Evolutionary conservation across 108 stramenopile species (phyloP).

Genomic region (Phaeodactylum tricornutum): DNA sequence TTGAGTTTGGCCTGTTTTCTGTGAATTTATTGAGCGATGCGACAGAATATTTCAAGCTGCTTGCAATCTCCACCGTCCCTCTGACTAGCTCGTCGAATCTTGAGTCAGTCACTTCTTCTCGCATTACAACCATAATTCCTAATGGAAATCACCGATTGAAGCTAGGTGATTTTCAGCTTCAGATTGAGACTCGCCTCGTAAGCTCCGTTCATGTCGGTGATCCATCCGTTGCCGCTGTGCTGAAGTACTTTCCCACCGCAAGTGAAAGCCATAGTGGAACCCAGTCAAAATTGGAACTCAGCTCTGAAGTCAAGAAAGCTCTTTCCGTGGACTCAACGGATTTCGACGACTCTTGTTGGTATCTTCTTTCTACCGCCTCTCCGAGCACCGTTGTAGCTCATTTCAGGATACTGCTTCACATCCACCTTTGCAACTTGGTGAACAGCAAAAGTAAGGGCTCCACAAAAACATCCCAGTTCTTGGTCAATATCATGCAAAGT

Average conservation of each 20-base stretch:
- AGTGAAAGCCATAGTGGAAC: too few relatives aligned
- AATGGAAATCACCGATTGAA: conserved; percentile 74
- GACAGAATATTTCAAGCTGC: neutral
- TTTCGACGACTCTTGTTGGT: too few relatives aligned
- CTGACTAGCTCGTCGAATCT: conserved; percentile 48
- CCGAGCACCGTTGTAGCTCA: conserved; percentile 18
- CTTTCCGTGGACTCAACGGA: too few relatives aligned
- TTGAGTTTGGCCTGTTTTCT: conserved; percentile 54
- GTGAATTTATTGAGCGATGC: conserved; percentile 25
- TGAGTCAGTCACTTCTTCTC: conserved; percentile 33
- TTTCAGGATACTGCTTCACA: conserved; percentile 25
- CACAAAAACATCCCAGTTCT: conserved; percentile 9
- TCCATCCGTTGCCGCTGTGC: conserved; percentile 47
- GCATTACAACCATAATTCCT: conserved; percentile 69
- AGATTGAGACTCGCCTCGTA: conserved; percentile 58
- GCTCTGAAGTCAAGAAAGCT: too few relatives aligned
- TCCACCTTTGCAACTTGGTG: conserved; percentile 33
- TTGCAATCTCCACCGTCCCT: conserved; percentile 59
- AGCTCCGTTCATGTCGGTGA: conserved; percentile 63
- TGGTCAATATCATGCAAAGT: conserved; percentile 26
- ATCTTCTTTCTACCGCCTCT: conserved; percentile 16
- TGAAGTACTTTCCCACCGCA: conserved; percentile 49
- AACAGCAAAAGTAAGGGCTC: conserved; percentile 2
- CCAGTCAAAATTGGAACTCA: too few relatives aligned
- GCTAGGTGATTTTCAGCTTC: conserved; percentile 64